A percentile compares a stretch with the other conserved stretches of the same genome.
Evolutionary conservation across 345 rosid genomes (phyloP).

Genomic region (Microthlaspi erraticum): DNA sequence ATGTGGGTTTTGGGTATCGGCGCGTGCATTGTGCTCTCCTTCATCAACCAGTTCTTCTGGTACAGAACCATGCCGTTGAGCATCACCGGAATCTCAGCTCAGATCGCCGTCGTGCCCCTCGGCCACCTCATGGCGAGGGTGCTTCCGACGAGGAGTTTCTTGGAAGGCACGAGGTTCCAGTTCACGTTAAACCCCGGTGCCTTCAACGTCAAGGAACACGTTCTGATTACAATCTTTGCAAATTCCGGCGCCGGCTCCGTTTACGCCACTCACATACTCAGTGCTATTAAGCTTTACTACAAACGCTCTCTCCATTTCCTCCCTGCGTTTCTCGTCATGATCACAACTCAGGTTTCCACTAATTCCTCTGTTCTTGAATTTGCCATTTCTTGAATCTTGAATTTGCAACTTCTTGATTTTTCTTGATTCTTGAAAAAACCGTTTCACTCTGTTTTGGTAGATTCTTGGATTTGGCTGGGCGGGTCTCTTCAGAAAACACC

Average conservation of each 20-base stretch:
- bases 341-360: conserved; percentile 75
- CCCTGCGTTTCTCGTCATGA: conserved; percentile 71
- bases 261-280: conserved; percentile 75
- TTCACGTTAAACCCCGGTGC: conserved; percentile 81
- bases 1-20: conserved; percentile 83
- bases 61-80: conserved; percentile 65
- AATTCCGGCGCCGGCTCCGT: conserved; percentile 82
- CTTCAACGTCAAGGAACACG: conserved; percentile 88
- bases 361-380: conserved; percentile 15
- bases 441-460: conserved; percentile 40
- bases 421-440: neutral
- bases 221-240: conserved; percentile 80
- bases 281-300: conserved; percentile 69
- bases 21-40: conserved; percentile 66
- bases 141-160: conserved; percentile 53
- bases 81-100: conserved; percentile 66
- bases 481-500: conserved; percentile 72
- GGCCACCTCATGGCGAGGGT: conserved; percentile 73
- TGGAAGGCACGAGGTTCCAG: conserved; percentile 54
- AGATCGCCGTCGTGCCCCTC: conserved; percentile 79
- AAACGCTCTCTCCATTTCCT: conserved; percentile 61
- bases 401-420: neutral
- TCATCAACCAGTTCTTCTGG: conserved; percentile 93
- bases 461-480: conserved; percentile 92
- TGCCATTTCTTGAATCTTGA: neutral